Conservation (phyloP, 768 basidiomycete genomes). For the Aureoboletus auriporus region DNA sequence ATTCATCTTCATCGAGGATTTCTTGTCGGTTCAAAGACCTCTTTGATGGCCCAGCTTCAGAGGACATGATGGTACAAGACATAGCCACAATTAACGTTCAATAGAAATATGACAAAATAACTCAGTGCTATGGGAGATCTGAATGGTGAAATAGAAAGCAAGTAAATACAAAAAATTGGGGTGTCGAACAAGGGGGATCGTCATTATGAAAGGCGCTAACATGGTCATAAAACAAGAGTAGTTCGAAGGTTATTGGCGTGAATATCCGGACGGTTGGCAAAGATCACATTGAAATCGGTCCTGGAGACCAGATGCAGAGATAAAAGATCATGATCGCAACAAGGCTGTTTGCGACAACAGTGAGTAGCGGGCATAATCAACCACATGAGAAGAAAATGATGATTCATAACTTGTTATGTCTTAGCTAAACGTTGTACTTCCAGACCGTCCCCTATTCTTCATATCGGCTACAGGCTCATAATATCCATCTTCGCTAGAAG, state of each 20-base stretch:
- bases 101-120: conserved; percentile 10
- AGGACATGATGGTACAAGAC: conserved; percentile 25
- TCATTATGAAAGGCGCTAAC: conserved; percentile 21
- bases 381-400: conserved; percentile 6
- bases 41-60: conserved; percentile 28
- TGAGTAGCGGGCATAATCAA: conserved; percentile 8
- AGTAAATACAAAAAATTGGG: conserved; percentile 9
- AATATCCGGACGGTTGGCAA: conserved; percentile 7
- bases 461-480: conserved; percentile 16
- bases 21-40: conserved; percentile 70
- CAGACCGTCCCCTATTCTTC: conserved; percentile 26
- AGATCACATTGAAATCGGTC: conserved; percentile 17
- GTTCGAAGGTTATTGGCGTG: conserved; percentile 15
- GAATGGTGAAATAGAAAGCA: conserved; percentile 5
- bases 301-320: conserved; percentile 20
- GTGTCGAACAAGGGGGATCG: conserved; percentile 4
- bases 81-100: conserved; percentile 12
- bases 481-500: conserved; percentile 18
- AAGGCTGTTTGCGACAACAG: conserved; percentile 7
- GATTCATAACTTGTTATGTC: conserved; percentile 9
- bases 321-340: conserved; percentile 9
- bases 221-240: conserved; percentile 23
- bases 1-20: conserved; percentile 90
- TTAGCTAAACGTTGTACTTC: conserved; percentile 23
- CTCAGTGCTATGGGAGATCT: neutral